A percentile compares a stretch with the other conserved stretches of the same genome.
Conservation (phyloP, 2,329 filamentous ascomycete species). For the Colletotrichum tabaci region DNA sequence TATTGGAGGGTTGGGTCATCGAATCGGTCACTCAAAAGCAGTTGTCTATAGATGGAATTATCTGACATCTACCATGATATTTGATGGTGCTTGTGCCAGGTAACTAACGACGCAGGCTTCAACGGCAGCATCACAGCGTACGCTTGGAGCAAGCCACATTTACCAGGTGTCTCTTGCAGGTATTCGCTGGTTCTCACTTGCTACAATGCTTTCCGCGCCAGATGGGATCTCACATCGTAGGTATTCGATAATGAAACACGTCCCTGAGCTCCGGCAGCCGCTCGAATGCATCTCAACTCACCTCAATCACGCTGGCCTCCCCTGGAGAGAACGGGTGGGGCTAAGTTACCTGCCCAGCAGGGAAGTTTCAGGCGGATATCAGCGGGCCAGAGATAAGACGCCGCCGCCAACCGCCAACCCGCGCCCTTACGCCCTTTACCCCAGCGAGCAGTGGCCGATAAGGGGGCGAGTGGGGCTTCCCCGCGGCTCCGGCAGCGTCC, state of each 20-base stretch:
- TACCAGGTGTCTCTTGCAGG: background rate
- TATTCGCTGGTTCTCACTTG: background rate
- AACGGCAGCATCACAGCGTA: background rate
- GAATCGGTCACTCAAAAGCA: slow-evolving; percentile 24
- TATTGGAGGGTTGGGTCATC: slow-evolving; percentile 11
- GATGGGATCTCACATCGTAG: too few species aligned
- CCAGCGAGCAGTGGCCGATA: slow-evolving; percentile 32
- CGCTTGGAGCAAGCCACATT: background rate
- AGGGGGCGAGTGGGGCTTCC: slow-evolving; percentile 37
- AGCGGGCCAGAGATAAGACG: slow-evolving; percentile 38
- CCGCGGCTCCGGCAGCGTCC: slow-evolving; percentile 32
- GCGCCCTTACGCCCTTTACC: slow-evolving; percentile 32
- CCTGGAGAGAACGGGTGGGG: slow-evolving; percentile 11
- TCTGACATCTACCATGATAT: background rate
- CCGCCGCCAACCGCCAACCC: background rate
- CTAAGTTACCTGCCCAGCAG: slow-evolving; percentile 12
- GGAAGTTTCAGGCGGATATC: slow-evolving; percentile 42
- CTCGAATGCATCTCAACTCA: slow-evolving; percentile 12
- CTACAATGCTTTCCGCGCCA: background rate
- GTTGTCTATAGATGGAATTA: slow-evolving; percentile 15
- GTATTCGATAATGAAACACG: slow-evolving; percentile 6
- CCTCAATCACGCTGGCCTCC: background rate
- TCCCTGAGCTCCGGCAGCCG: background rate
- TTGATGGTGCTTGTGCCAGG: background rate
- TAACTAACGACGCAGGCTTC: background rate